These are phyloP conservation scores for Scedosporium apiospermum DNA, from an alignment of 2,329 filamentous ascomycete genomes.

Conservation along the genomic window DNA sequence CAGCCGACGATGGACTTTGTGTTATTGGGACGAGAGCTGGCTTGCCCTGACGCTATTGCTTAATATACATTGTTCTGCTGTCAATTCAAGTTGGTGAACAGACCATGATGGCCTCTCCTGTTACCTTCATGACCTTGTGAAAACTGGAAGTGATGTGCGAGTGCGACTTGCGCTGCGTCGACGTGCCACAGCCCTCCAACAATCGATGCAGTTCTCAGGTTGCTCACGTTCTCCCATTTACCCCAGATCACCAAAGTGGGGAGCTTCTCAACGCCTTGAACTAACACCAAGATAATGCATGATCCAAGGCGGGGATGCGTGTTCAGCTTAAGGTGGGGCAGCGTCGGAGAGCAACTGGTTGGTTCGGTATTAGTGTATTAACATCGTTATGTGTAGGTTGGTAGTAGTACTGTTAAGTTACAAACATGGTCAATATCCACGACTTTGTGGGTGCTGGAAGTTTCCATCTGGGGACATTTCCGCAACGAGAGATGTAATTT, in stretches of 20 bases:
- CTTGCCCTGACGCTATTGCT: background rate
- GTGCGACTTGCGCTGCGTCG: background rate
- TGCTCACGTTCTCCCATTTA: background rate
- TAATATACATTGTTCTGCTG: slow-evolving; percentile 1
- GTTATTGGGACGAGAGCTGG: background rate
- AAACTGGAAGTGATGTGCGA: background rate
- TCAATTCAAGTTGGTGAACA: background rate
- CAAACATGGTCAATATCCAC: background rate
- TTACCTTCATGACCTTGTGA: too few species aligned
- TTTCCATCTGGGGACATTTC: too few species aligned
- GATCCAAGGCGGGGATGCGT: background rate
- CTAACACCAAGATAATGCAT: too few species aligned
- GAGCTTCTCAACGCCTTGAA: background rate
- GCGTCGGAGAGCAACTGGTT: background rate
- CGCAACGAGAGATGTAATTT: too few species aligned
- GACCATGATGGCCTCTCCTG: background rate
- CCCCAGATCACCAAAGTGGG: background rate
- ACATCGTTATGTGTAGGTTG: background rate
- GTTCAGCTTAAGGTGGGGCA: background rate
- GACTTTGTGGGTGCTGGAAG: background rate
- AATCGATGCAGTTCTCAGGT: background rate
- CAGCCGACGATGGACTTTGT: background rate
- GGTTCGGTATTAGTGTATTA: background rate
- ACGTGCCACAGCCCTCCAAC: background rate
- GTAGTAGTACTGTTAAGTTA: background rate